Base-by-base conservation (phyloP, 139 green algal species). In the Chloropicon primus region DNA sequence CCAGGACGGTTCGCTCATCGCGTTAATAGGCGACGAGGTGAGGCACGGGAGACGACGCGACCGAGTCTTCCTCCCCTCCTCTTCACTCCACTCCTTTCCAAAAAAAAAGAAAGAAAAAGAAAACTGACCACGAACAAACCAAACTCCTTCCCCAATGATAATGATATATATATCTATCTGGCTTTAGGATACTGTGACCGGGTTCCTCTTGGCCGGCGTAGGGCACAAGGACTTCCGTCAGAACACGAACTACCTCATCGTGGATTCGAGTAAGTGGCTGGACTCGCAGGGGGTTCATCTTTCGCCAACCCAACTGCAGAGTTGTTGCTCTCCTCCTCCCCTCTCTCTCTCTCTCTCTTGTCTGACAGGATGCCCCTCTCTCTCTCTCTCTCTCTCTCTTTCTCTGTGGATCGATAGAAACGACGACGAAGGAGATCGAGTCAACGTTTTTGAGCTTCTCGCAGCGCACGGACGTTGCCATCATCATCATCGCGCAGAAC, bases 141-240 rank as follows among this genome's bases (percentile, higher is more conserved):
- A 62, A 5, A 62, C 41, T 62, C 41, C 10, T 62, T 62, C 41
- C 17, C 41, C 41, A 62, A n/a, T 17, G 10, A 62, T 17, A 62
- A 62, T 17, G 17, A 62, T 17, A 62, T 17, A n/a, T 62, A n/a
- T 62, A 5, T 62, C 71, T 74, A 10, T 5, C 71, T 3, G 17
- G 3, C 71, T 10, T 25, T 3, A 98, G 91, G 95, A 99, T 80
- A 98, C 96, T 0, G 92, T 98, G 24, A 99, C 96, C 1, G 96
- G 96, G 23, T 97, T 99, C 77, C 79, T 99, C 41, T 87, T 99
- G 1, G 92, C 96, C 22, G 95, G 95, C 24, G 91, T 98, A 1
- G 96, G 95, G 0, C 90, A 98, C 74, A 83, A 97, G 21, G 95
- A 99, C 86, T 27, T 96, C 2, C 83, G 93, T 22, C 91, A 92